A percentile compares a stretch with the other conserved stretches of the same genome.
phyloP scores from a whole-genome alignment of 1,284 basidiomycete genomes.

The Peniophora sp. region DNA sequence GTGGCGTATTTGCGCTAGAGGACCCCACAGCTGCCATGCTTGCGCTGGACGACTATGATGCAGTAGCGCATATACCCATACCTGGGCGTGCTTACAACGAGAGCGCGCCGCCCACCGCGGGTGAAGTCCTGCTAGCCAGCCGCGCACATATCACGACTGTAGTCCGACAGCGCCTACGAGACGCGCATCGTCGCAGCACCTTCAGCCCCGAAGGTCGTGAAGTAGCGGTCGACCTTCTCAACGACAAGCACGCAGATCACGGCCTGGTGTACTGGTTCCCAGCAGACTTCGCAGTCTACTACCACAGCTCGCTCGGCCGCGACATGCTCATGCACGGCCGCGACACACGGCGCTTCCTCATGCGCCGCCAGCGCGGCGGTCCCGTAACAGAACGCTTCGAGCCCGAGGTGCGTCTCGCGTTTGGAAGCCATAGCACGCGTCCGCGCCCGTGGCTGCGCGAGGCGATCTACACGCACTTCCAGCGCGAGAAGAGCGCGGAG shows the following conservation, averaged over 20 bases:
- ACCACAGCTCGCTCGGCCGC: not conserved
- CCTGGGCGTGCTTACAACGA: too few species aligned
- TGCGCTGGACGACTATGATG: too few species aligned
- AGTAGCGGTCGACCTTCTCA: not conserved
- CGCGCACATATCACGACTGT: too few species aligned
- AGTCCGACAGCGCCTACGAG: not conserved
- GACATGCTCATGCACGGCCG: not conserved
- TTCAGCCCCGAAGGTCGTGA: not conserved
- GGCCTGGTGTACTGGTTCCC: not conserved
- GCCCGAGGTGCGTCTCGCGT: not conserved
- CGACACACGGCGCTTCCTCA: not conserved
- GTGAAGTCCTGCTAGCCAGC: too few species aligned
- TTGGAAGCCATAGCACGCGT: not conserved
- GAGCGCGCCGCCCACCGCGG: too few species aligned
- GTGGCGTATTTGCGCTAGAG: not conserved
- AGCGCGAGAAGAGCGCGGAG: not conserved
- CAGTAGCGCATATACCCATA: too few species aligned
- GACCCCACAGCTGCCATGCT: not conserved
- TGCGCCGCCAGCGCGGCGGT: not conserved
- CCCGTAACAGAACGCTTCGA: not conserved
- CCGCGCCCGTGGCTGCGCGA: not conserved
- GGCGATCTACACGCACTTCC: not conserved
- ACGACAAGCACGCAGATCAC: not conserved
- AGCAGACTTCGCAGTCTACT: not conserved
- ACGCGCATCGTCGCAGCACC: not conserved